Evolutionary conservation across 352 stramenopile genomes (phyloP).

Genomic region (Plasmopara muralis): DNA sequence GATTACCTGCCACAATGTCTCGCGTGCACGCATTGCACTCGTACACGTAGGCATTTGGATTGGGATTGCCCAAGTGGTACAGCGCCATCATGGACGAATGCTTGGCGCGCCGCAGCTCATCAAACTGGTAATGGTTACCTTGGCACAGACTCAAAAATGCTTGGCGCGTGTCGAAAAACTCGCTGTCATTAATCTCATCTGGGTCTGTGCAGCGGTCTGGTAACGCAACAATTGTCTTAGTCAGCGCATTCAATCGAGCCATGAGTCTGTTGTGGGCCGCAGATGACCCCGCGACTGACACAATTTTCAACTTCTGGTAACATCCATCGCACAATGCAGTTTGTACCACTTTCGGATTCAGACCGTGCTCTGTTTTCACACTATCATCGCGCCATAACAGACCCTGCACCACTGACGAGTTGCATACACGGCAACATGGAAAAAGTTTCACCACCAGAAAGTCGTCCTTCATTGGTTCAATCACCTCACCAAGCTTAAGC

Average conservation of each 20-base stretch:
- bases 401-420: slow-evolving; percentile 64
- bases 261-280: slow-evolving; percentile 39
- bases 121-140: slow-evolving; percentile 99
- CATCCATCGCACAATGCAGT: slow-evolving; percentile 71
- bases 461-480: slow-evolving; percentile 88
- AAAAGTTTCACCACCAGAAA: slow-evolving; percentile 85
- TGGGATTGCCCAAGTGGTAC: slow-evolving; percentile 97
- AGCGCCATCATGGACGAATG: slow-evolving; percentile 99
- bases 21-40: slow-evolving; percentile 81
- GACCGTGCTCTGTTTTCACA: slow-evolving; percentile 51
- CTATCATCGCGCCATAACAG: slow-evolving; percentile 55
- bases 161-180: slow-evolving; percentile 95
- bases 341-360: slow-evolving; percentile 64
- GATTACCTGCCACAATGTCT: slow-evolving; percentile 78
- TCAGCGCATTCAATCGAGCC: slow-evolving; percentile 43
- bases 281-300: slow-evolving; percentile 21
- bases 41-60: slow-evolving; percentile 82
- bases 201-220: slow-evolving; percentile 72
- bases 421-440: slow-evolving; percentile 78
- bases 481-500: slow-evolving; percentile 81
- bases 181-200: slow-evolving; percentile 80
- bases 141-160: slow-evolving; percentile 96
- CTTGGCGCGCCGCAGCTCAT: slow-evolving; percentile 96
- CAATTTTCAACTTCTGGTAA: slow-evolving; percentile 63
- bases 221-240: slow-evolving; percentile 47